Base-by-base conservation (phyloP, 2,329 filamentous ascomycete genomes). In the Botrytis porri region DNA sequence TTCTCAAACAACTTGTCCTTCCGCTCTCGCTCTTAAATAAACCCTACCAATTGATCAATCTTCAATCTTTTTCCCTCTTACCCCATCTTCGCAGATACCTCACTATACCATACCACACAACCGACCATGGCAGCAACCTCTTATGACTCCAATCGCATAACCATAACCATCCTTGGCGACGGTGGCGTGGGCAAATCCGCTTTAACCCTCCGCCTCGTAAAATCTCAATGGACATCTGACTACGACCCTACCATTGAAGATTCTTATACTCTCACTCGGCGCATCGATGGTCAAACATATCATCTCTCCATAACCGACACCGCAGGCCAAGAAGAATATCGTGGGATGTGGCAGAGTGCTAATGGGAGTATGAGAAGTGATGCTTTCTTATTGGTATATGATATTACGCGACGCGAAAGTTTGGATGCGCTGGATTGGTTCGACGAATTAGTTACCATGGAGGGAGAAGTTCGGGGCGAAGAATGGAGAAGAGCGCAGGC, bases 321-420 rank as follows among this genome's bases (percentile, higher is more conserved):
- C 1, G 93, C 93, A 39, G 93, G 93, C n/a, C 93, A 96, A 82
- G 93, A 96, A 83, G 93, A 96, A 83, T 96, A 96, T 84, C 91
- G 93, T 77, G 91, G 92, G 78, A 93, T 96, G 85, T 96, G 93
- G 93, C 92, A 61, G 25, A 70, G 57, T 29, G 54, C 69, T 1
- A 87, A 89, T 48, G 90, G 90, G 37, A 95, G 95, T 81, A 88
- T 95, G 25, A 87, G 89, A 80, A 91, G 92, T 75, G 93, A 96
- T 81, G 93, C 93, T 75, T 96, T 95, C 84, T 86, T 96, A 35
- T 88, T 96, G 78, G 93, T 96, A 77, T 96, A 96, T 87, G 93
- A 96, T 84, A 95, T 96, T 83, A 96, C 93, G 1, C 88, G 88
- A 61, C 81, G 83, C 73, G 86, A 88, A 79, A 92, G 89, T 60